phyloP scores from a whole-genome alignment of 2,329 filamentous ascomycete genomes.

The Paramyrothecium sp. region DNA sequence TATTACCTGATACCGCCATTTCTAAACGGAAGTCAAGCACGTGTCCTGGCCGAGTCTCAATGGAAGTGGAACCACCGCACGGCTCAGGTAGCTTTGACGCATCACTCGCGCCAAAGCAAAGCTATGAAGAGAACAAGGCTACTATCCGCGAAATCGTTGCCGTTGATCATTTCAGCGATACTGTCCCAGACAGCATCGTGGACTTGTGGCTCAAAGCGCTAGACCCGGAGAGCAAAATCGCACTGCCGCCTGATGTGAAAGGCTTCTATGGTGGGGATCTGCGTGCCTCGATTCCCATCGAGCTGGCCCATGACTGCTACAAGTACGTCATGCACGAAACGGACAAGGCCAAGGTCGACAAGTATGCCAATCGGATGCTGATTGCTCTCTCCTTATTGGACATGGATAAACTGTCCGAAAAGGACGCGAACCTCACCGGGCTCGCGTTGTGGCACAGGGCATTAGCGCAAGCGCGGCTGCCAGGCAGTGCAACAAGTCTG shows the following conservation, averaged over 20 bases:
- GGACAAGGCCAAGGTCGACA: neutral
- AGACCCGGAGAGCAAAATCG: neutral
- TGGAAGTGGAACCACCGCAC: too few species aligned
- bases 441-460: conserved; percentile 1
- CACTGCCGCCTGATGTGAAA: neutral
- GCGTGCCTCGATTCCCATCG: conserved; percentile 1
- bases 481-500: neutral
- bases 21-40: too few species aligned
- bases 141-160: neutral
- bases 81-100: neutral
- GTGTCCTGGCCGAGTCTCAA: too few species aligned
- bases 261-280: conserved; percentile 1
- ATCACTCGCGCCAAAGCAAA: neutral
- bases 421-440: neutral
- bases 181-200: conserved; percentile 1
- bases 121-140: neutral
- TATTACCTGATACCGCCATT: too few species aligned
- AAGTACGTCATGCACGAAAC: conserved; percentile 1
- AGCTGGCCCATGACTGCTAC: conserved; percentile 1
- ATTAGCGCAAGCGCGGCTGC: neutral
- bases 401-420: neutral
- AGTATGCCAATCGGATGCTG: conserved; percentile 1
- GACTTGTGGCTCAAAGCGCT: neutral
- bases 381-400: neutral
- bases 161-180: neutral